A percentile compares a stretch with the other conserved stretches of the same genome.
Evolutionary conservation across 306 rosid species (phyloP).

Genomic region (Vicia villosa): DNA sequence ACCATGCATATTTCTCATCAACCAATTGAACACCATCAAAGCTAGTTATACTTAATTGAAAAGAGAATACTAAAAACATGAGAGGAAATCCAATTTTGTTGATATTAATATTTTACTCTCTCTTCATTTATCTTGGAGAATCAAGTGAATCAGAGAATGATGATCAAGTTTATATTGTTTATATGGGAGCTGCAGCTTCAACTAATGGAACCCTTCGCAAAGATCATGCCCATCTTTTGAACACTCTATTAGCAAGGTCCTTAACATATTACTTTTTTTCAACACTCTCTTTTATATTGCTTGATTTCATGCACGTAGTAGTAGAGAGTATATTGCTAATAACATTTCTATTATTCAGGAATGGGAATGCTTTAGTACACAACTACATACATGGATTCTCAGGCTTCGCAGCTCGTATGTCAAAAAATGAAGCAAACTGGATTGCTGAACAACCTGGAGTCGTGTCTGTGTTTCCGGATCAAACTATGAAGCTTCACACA

Average conservation of each 20-base stretch:
- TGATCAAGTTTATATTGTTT: constrained; percentile 66
- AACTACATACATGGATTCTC: constrained; percentile 83
- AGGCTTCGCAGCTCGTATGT: constrained; percentile 77
- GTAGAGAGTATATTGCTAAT: too few relatives aligned
- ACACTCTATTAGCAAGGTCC: too few relatives aligned
- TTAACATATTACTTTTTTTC: too few relatives aligned
- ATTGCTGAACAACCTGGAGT: constrained; percentile 69
- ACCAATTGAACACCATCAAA: constrained; percentile 1
- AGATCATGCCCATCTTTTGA: constrained; percentile 58
- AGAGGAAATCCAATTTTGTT: constrained; percentile 8
- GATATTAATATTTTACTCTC: background rate
- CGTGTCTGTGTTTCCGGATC: constrained; percentile 81
- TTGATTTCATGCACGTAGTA: too few relatives aligned
- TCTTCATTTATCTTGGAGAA: constrained; percentile 35
- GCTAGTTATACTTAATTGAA: background rate
- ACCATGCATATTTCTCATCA: background rate
- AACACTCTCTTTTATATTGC: too few relatives aligned
- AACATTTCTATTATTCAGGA: too few relatives aligned
- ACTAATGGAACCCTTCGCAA: constrained; percentile 48
- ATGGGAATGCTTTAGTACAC: constrained; percentile 57
- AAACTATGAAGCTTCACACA: constrained; percentile 52
- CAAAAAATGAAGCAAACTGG: constrained; percentile 58
- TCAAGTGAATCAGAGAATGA: background rate
- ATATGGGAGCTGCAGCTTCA: constrained; percentile 77
- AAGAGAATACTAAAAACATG: constrained; percentile 8